phyloP scores from a whole-genome alignment of 2,329 filamentous ascomycete species.

The Fusarium sororula region DNA sequence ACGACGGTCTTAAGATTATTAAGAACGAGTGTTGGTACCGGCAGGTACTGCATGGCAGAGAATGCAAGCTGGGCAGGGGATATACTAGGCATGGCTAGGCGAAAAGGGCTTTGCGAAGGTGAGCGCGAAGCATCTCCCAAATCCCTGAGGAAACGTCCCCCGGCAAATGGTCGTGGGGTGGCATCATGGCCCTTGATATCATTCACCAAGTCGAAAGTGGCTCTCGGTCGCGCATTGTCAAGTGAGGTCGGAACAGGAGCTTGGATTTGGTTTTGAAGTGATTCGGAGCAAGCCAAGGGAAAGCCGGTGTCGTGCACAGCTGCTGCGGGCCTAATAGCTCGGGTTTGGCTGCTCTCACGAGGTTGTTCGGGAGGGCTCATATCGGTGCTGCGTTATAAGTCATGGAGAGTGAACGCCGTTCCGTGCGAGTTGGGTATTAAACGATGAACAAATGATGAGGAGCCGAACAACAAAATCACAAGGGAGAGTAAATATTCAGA shows the following conservation, averaged over 20 bases:
- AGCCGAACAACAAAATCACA: not conserved
- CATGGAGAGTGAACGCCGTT: slow-evolving; percentile 32
- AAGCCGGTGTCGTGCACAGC: slow-evolving; percentile 36
- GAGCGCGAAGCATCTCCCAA: slow-evolving; percentile 44
- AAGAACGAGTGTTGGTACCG: slow-evolving; percentile 75
- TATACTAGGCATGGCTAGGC: slow-evolving; percentile 56
- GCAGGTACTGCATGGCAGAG: slow-evolving; percentile 76
- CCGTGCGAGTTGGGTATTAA: slow-evolving; percentile 5
- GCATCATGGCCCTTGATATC: slow-evolving; percentile 34
- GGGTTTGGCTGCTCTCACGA: slow-evolving; percentile 43
- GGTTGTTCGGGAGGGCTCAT: slow-evolving; percentile 47
- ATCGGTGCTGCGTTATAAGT: slow-evolving; percentile 42
- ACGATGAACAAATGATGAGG: not conserved
- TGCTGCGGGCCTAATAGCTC: slow-evolving; percentile 40
- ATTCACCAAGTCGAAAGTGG: slow-evolving; percentile 27
- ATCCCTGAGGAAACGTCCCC: slow-evolving; percentile 50
- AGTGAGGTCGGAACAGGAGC: slow-evolving; percentile 17
- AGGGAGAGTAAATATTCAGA: not conserved
- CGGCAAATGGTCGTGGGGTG: slow-evolving; percentile 38
- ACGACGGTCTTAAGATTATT: slow-evolving; percentile 75
- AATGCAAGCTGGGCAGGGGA: slow-evolving; percentile 68
- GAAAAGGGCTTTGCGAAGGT: slow-evolving; percentile 50
- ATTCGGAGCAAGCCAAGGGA: slow-evolving; percentile 24
- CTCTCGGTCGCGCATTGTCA: slow-evolving; percentile 28
- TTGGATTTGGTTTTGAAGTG: slow-evolving; percentile 26